These are phyloP conservation scores for Solanum commersonii DNA, from an alignment of 257 asterid species.

Conservation along the genomic window DNA sequence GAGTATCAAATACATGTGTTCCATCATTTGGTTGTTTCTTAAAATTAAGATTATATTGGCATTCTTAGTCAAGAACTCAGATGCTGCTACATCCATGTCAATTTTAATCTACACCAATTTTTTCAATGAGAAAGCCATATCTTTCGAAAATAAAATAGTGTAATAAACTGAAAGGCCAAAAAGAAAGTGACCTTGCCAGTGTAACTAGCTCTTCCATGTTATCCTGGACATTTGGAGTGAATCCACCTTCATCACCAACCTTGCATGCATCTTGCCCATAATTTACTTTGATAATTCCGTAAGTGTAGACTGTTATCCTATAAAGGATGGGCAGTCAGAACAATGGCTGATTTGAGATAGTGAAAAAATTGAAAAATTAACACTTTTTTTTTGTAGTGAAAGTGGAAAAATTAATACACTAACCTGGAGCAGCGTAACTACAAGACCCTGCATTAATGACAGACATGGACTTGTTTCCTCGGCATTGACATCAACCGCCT, in stretches of 20 bases:
- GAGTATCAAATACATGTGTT: constrained; percentile 66
- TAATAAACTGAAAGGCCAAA: no score
- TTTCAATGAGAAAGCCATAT: neutral
- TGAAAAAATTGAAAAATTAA: no score
- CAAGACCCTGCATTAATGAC: neutral
- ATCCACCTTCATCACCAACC: constrained; percentile 98
- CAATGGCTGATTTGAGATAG: no score
- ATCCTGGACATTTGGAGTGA: constrained; percentile 97
- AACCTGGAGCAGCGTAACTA: constrained; percentile 27
- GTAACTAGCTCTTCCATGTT: constrained; percentile 90
- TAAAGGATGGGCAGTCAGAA: neutral
- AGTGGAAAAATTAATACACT: neutral
- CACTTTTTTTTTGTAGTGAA: no score
- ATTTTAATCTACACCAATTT: constrained; percentile 64
- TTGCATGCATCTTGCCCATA: constrained; percentile 99
- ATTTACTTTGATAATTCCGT: neutral
- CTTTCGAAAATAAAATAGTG: no score
- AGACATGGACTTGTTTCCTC: constrained; percentile 2
- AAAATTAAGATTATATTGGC: constrained; percentile 51
- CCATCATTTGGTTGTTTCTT: constrained; percentile 61
- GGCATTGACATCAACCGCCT: constrained; percentile 8
- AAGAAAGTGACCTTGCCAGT: constrained; percentile 17
- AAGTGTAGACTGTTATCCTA: constrained; percentile 43
- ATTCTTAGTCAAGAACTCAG: constrained; percentile 75
- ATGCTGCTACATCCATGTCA: constrained; percentile 99